These are phyloP conservation scores for Thalassiosira hispida DNA, from an alignment of 352 stramenopile genomes.

Conservation along the genomic window DNA sequence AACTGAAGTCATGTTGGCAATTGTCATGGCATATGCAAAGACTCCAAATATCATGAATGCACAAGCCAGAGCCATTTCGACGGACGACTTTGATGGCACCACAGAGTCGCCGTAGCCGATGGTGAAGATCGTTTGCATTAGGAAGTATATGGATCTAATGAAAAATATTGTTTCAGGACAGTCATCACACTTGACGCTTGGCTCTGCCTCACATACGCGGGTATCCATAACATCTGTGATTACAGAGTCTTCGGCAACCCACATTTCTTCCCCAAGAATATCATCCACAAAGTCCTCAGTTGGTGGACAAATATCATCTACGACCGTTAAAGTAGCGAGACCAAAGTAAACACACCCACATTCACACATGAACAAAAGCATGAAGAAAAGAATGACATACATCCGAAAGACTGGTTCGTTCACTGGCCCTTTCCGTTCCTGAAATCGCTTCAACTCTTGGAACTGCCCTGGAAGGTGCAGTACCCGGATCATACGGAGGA, in stretches of 20 bases:
- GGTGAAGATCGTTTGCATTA: constrained; percentile 80
- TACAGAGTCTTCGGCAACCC: constrained; percentile 45
- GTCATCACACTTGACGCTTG: constrained; percentile 51
- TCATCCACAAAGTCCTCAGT: constrained; percentile 43
- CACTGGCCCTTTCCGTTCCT: constrained; percentile 48
- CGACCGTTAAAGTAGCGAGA: constrained; percentile 43
- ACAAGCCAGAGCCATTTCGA: constrained; percentile 65
- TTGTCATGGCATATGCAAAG: constrained; percentile 66
- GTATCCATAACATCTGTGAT: constrained; percentile 63
- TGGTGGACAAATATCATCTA: constrained; percentile 57
- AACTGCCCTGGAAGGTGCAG: constrained; percentile 59
- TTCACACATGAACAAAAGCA: constrained; percentile 57
- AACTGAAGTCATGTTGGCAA: constrained; percentile 79
- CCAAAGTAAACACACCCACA: constrained; percentile 71
- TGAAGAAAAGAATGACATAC: constrained; percentile 68
- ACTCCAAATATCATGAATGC: constrained; percentile 66
- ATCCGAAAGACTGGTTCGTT: constrained; percentile 74
- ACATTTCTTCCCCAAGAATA: constrained; percentile 53
- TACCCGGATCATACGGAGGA: constrained; percentile 60
- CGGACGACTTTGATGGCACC: constrained; percentile 58
- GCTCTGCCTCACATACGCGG: constrained; percentile 34
- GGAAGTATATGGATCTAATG: constrained; percentile 68
- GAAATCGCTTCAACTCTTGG: constrained; percentile 56
- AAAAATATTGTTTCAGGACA: constrained; percentile 69
- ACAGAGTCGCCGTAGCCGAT: constrained; percentile 77